phyloP scores from a whole-genome alignment of 306 rosid genomes.

The Prunus kanzakura region DNA sequence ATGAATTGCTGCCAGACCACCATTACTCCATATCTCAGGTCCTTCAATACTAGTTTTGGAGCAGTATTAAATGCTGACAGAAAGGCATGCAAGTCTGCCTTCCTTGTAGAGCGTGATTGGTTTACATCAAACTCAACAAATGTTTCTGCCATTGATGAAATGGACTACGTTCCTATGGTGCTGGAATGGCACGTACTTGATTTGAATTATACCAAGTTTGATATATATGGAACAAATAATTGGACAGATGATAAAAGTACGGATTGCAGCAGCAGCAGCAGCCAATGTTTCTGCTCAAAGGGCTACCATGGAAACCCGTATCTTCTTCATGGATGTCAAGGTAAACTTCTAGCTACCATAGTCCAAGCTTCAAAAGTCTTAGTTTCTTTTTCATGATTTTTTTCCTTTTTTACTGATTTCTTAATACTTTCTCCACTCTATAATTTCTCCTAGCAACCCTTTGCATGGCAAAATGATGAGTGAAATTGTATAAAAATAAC shows the following conservation, averaged over 20 bases:
- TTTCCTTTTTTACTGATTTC: too few relatives aligned
- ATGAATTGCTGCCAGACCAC: conserved; percentile 23
- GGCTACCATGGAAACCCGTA: conserved; percentile 17
- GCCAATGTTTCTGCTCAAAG: neutral
- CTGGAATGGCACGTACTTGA: neutral
- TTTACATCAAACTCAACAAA: neutral
- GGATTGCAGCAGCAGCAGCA: neutral
- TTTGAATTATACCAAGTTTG: too few relatives aligned
- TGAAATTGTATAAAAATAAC: too few relatives aligned
- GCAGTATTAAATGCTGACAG: neutral
- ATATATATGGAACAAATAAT: too few relatives aligned
- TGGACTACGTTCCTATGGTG: neutral
- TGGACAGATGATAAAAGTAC: too few relatives aligned
- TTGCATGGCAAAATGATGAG: too few relatives aligned
- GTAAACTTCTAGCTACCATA: neutral
- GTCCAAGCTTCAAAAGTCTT: too few relatives aligned
- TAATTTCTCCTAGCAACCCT: too few relatives aligned
- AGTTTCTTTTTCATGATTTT: neutral
- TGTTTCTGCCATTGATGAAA: neutral
- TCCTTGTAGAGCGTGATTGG: neutral
- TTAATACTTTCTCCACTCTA: neutral
- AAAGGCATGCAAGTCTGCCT: neutral
- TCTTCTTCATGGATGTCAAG: conserved; percentile 1
- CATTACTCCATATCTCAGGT: neutral
- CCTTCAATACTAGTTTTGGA: neutral